Base-by-base conservation (phyloP, 495 filamentous ascomycete genomes). In the Penicillium ochrochloron region DNA sequence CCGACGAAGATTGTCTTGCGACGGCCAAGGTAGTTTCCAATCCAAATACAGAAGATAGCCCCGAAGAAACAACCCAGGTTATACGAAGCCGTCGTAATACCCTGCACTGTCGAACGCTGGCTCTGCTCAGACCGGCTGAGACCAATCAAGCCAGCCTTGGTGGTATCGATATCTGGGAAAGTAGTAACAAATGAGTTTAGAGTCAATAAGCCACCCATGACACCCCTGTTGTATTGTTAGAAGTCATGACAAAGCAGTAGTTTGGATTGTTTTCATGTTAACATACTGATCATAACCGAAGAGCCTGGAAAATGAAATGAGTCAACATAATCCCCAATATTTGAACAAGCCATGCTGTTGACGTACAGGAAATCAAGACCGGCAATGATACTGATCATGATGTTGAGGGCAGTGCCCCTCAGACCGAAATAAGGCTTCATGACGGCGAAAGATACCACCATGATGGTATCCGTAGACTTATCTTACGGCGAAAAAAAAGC, bases 31-130 rank as follows among this genome's bases (percentile, higher is more conserved):
- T 80, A 77, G 66, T 93, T 87, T 56, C 90, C 88, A 63, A 92
- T 79, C 75, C 86, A 89, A 64, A 93, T 89, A 41, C 84, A 86
- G 51, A 85, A 71, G 50, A 91, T 75, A 17, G 90, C 88, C 23
- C 90, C 89, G 66, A 85, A 74, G 76, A 92, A 91, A 74, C 89
- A 92, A 12, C 90, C 89, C 25, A 91, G 61, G 68, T 91, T 89
- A 77, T 91, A 92, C 21, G 82, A 82, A 17, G 86, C 85, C 39
- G 88, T 82, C 0, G 86, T 79, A 52, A 90, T 83, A 60, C 85
- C 85, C 71, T 87, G 84, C 37, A 80, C 82, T 2, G 79, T 79
- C 2, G 84, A 80, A 52, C 81, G 77, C 31, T 66, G 67, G 11
- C 76, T 75, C 29, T 73, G 72, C 52, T 80, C 70, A 2, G 61